Percentiles rank a stretch among this genome's conserved stretches.
These are phyloP conservation scores for Abrus precatorius DNA, from an alignment of 306 rosid species.

Conservation along the genomic window DNA sequence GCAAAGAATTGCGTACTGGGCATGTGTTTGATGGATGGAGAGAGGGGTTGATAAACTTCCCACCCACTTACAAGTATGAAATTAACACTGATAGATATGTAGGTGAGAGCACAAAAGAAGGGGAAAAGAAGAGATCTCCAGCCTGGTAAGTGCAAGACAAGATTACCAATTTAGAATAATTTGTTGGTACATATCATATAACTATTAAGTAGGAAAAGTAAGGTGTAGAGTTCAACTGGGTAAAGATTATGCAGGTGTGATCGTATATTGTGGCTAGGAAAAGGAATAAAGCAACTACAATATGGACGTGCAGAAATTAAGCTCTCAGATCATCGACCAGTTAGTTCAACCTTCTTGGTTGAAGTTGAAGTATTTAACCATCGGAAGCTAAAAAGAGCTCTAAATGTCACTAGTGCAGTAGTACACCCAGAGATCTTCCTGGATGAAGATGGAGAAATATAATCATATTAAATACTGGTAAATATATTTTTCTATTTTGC, in stretches of 20 bases:
- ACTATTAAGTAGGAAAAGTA: slow-evolving; percentile 10
- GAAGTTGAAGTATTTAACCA: slow-evolving; percentile 92
- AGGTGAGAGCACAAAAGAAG: slow-evolving; percentile 82
- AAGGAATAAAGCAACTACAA: slow-evolving; percentile 77
- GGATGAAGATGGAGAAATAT: slow-evolving; percentile 59
- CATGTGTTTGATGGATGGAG: slow-evolving; percentile 95
- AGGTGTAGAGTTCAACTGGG: slow-evolving; percentile 28
- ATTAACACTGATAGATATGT: slow-evolving; percentile 74
- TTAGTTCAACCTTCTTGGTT: slow-evolving; percentile 73
- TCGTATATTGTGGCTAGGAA: slow-evolving; percentile 86
- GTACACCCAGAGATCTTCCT: slow-evolving; percentile 74
- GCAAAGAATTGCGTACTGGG: slow-evolving; percentile 73
- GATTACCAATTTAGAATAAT: slow-evolving; percentile 3
- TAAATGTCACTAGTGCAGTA: slow-evolving; percentile 67
- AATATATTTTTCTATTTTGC: background rate
- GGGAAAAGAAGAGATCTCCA: slow-evolving; percentile 92
- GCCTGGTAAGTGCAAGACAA: slow-evolving; percentile 77
- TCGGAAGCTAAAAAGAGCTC: slow-evolving; percentile 78
- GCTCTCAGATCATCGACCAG: slow-evolving; percentile 90
- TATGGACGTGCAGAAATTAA: slow-evolving; percentile 70
- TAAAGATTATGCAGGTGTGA: slow-evolving; percentile 77
- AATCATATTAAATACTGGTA: slow-evolving; percentile 11
- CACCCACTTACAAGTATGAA: slow-evolving; percentile 96
- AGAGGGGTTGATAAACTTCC: slow-evolving; percentile 82
- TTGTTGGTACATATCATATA: background rate